Evolutionary conservation across 306 rosid species (phyloP).

Genomic region (Prunus fruticosa): DNA sequence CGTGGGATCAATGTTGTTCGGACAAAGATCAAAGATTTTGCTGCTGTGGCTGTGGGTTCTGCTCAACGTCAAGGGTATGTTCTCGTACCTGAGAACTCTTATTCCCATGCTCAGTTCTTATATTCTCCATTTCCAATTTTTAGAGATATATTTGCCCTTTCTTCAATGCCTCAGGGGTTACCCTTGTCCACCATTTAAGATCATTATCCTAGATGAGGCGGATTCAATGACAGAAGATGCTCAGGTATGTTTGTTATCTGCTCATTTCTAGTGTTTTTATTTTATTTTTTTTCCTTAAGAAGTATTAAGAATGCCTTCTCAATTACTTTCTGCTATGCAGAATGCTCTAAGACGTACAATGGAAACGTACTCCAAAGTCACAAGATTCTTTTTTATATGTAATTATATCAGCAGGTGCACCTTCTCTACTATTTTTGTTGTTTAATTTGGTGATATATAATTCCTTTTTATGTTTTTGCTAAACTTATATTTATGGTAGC

Average conservation of each 20-base stretch:
- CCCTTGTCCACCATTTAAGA: constrained; percentile 90
- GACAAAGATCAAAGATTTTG: constrained; percentile 89
- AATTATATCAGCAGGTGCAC: constrained; percentile 89
- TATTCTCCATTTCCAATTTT: not conserved
- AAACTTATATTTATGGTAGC: not conserved
- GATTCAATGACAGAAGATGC: constrained; percentile 99
- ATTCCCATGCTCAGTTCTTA: not conserved
- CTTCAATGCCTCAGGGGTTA: constrained; percentile 48
- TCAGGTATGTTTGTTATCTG: constrained; percentile 50
- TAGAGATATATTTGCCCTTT: not conserved
- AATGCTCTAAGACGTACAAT: constrained; percentile 91
- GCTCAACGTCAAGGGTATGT: constrained; percentile 49
- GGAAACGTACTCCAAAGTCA: constrained; percentile 94
- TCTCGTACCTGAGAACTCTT: constrained; percentile 1
- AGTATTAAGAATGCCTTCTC: constrained; percentile 2
- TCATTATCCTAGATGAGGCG: constrained; percentile 92
- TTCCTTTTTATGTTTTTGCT: not conserved
- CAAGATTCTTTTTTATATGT: constrained; percentile 92
- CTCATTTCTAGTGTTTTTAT: not conserved
- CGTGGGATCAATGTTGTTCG: constrained; percentile 93
- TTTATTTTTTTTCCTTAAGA: not conserved
- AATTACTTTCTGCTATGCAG: constrained; percentile 40
- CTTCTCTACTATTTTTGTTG: constrained; percentile 1
- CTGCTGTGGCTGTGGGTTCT: constrained; percentile 77
- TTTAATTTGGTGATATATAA: not conserved